These are phyloP conservation scores for Claviceps lovelessii DNA, from an alignment of 2,329 filamentous ascomycete genomes.

Conservation along the genomic window DNA sequence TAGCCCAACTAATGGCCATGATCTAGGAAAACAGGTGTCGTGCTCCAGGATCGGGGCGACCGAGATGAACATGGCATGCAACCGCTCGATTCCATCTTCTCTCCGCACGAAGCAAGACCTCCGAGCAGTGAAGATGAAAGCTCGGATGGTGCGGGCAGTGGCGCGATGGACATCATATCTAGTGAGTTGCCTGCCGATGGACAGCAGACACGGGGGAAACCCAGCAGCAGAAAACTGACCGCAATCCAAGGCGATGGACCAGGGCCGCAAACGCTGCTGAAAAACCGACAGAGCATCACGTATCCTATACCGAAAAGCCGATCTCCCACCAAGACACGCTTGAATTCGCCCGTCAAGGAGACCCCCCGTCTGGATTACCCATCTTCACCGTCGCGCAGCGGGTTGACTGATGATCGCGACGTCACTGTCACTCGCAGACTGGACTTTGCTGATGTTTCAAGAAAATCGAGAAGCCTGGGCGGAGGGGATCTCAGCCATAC, in stretches of 20 bases:
- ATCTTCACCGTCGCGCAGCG: conserved; percentile 34
- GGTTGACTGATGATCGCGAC: conserved; percentile 18
- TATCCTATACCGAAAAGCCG: conserved; percentile 32
- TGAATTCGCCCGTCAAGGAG: conserved; percentile 46
- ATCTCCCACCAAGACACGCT: conserved; percentile 50
- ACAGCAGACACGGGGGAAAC: not conserved
- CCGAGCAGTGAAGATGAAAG: conserved; percentile 13
- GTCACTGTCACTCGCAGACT: conserved; percentile 37
- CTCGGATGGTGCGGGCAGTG: conserved; percentile 20
- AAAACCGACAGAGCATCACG: conserved; percentile 34
- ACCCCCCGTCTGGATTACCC: conserved; percentile 42
- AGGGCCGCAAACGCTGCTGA: conserved; percentile 39
- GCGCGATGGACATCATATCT: conserved; percentile 39
- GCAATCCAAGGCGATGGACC: conserved; percentile 32
- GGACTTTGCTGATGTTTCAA: conserved; percentile 29
- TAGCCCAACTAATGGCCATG: conserved; percentile 1
- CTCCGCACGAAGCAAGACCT: conserved; percentile 54
- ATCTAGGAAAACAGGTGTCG: conserved; percentile 74
- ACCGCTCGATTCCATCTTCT: conserved; percentile 74
- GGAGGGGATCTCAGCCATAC: conserved; percentile 14
- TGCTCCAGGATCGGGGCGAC: conserved; percentile 59
- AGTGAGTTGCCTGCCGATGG: conserved; percentile 21
- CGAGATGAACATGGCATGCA: conserved; percentile 91
- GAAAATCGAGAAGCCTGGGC: conserved; percentile 1
- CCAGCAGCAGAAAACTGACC: not conserved